Conservation (phyloP, 495 filamentous ascomycete genomes). For the Tirmania nivea region DNA sequence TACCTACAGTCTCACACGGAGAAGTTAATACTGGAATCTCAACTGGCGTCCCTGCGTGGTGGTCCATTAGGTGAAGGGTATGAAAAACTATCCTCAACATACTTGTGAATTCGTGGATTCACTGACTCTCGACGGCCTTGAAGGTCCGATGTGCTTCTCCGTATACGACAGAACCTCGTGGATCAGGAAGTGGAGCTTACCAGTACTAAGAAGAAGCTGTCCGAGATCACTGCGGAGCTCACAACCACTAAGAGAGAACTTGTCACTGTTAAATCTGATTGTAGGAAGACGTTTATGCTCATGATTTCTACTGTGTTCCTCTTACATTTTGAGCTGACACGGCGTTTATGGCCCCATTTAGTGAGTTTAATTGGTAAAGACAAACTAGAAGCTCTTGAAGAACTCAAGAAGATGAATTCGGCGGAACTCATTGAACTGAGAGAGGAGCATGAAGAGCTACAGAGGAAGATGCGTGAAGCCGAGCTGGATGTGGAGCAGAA, state of each 20-base stretch:
- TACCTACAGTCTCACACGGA: slow-evolving; percentile 18
- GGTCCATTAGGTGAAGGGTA: slow-evolving; percentile 17
- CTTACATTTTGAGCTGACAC: slow-evolving; percentile 12
- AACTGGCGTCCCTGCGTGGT: slow-evolving; percentile 17
- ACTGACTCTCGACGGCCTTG: slow-evolving; percentile 12
- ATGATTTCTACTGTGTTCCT: neutral
- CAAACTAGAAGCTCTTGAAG: slow-evolving; percentile 27
- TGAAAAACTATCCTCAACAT: neutral
- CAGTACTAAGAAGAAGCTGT: slow-evolving; percentile 10
- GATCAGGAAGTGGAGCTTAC: slow-evolving; percentile 16
- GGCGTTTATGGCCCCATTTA: slow-evolving; percentile 7
- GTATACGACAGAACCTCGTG: slow-evolving; percentile 17
- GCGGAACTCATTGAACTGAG: slow-evolving; percentile 27
- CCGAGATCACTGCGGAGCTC: slow-evolving; percentile 18
- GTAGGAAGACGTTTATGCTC: slow-evolving; percentile 12
- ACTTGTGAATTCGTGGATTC: slow-evolving; percentile 2
- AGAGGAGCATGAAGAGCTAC: slow-evolving; percentile 22
- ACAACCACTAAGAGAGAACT: slow-evolving; percentile 15
- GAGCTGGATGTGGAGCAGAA: slow-evolving; percentile 23
- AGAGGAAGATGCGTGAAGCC: slow-evolving; percentile 18
- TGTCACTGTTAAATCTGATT: slow-evolving; percentile 19
- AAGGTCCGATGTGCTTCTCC: slow-evolving; percentile 20
- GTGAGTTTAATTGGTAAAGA: slow-evolving; percentile 29
- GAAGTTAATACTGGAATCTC: slow-evolving; percentile 20
- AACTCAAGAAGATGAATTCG: slow-evolving; percentile 27